A percentile compares a stretch with the other conserved stretches of the same genome.
These are phyloP conservation scores for Xylaria cubensis DNA, from an alignment of 495 filamentous ascomycete genomes.

Conservation along the genomic window DNA sequence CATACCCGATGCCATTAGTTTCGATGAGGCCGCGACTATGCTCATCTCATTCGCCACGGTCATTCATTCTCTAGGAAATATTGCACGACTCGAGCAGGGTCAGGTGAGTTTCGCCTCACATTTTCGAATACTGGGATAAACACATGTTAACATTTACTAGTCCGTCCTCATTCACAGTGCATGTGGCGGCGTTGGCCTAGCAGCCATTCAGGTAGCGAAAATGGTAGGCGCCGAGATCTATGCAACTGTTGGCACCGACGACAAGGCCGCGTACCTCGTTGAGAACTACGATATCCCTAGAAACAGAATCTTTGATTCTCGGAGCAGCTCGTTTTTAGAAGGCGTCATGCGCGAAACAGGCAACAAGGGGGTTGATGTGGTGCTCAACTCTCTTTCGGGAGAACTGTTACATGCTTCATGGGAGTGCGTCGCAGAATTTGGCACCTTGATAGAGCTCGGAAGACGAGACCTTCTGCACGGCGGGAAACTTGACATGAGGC, in stretches of 20 bases:
- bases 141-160: constrained; percentile 3
- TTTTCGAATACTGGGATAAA: no score
- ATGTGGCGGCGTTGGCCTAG: constrained; percentile 64
- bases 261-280: constrained; percentile 49
- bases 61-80: no score
- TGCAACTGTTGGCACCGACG: constrained; percentile 49
- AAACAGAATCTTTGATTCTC: constrained; percentile 53
- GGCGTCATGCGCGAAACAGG: constrained; percentile 53
- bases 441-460: constrained; percentile 63
- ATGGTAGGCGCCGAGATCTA: constrained; percentile 56
- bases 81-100: no score
- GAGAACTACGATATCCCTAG: constrained; percentile 48
- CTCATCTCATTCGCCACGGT: no score
- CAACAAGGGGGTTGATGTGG: constrained; percentile 60
- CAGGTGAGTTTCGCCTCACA: no score
- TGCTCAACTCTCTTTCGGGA: constrained; percentile 54
- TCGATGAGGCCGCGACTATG: no score
- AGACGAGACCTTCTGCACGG: constrained; percentile 50
- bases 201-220: constrained; percentile 61
- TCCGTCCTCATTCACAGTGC: constrained; percentile 65
- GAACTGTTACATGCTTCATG: constrained; percentile 43
- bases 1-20: no score
- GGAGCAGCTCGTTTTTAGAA: constrained; percentile 42
- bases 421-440: constrained; percentile 62
- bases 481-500: constrained; percentile 48